Evolutionary conservation across 306 rosid genomes (phyloP), one percentile per base, ranked within the genome.

Genomic region (Glycine tomentella): DNA sequence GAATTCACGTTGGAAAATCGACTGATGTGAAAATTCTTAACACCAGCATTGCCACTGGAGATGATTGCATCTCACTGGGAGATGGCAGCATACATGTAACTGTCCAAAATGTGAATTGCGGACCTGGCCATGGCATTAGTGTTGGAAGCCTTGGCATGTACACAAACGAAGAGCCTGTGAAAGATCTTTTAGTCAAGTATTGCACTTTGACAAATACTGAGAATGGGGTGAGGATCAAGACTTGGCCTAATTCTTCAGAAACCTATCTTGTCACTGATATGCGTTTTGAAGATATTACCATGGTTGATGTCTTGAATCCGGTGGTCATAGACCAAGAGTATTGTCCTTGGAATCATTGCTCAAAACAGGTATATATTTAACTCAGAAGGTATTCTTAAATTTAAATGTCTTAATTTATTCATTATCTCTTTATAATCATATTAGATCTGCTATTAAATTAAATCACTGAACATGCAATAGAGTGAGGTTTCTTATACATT

Each of bases 271-370:
- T 57, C 3, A 38, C 88, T 0, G 36, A 90, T 55, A 55, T 90
- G 50, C 79, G 57, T 56, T 83, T 85, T 50, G 86, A 78, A 55
- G 83, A 90, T 55, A 69, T 88, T 50, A 77, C 9, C 48, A 83
- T 91, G 93, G 5, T 11, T 0, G 20, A 86, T 44, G 93, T 89
- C n/a, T 2, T 1, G 4, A 81, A 74, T 51, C 92, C 92, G 0
- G 15, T 91, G 12, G 7, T 89, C 33, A 73, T 88, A 3, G 90
- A 91, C 62, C 93, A 89, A 80, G 87, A 79, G 38, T 88, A 91
- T 33, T 89, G 93, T 78, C 92, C 93, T 8, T 84, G 79, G 77
- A 82, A 85, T 36, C 75, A 74, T 0, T 89, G 93, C 77, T 61
- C 74, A 2, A 52, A 33, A 15, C 3, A 69, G 88, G 90, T 87